Evolutionary conservation across 2,329 filamentous ascomycete genomes (phyloP).

Genomic region (Hirsutella rhossiliensis): DNA sequence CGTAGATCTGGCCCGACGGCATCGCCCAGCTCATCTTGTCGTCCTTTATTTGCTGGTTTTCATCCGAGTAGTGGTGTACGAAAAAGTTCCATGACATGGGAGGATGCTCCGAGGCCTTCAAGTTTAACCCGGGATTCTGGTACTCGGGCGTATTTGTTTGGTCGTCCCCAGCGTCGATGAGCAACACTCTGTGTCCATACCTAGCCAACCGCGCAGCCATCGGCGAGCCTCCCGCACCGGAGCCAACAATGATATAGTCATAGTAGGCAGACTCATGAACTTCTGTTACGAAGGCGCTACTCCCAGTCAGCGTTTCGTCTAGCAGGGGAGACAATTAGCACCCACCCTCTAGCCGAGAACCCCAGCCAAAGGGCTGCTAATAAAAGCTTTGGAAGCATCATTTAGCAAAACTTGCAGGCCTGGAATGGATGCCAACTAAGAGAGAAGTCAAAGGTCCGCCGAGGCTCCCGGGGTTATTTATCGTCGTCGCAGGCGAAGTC

Average conservation of each 20-base stretch:
- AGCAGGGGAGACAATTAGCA: no score
- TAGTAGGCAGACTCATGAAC: slow-evolving; percentile 5
- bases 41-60: slow-evolving; percentile 38
- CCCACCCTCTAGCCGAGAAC: no score
- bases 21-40: slow-evolving; percentile 47
- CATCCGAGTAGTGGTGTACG: slow-evolving; percentile 46
- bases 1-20: slow-evolving; percentile 37
- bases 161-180: slow-evolving; percentile 51
- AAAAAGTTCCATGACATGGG: slow-evolving; percentile 52
- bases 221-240: slow-evolving; percentile 47
- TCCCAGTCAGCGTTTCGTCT: neutral
- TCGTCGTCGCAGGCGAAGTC: no score
- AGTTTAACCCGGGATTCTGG: slow-evolving; percentile 30
- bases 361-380: no score
- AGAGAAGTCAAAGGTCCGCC: no score
- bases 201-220: slow-evolving; percentile 45
- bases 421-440: no score
- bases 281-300: neutral
- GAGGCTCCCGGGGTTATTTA: no score
- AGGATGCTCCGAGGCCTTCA: slow-evolving; percentile 38
- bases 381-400: no score
- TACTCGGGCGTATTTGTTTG: slow-evolving; percentile 27
- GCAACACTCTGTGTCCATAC: slow-evolving; percentile 45
- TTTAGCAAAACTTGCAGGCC: no score
- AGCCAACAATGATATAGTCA: slow-evolving; percentile 52